Evolutionary conservation across 352 stramenopile genomes (phyloP), one percentile per base, ranked within the genome.

Genomic region (Globisporangium splendens): DNA sequence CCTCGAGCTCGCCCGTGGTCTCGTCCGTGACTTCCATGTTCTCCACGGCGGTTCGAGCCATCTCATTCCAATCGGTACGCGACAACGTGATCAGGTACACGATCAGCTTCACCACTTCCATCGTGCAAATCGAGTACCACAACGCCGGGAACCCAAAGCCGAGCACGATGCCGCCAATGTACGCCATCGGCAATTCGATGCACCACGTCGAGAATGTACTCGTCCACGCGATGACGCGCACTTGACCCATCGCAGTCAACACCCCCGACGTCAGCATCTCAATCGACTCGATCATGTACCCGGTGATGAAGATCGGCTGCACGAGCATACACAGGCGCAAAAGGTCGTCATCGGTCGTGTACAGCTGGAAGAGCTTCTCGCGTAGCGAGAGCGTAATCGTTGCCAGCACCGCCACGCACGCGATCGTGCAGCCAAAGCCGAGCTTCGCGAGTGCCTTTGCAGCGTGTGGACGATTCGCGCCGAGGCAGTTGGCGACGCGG

Each of bases 251-350:
- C 38, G 63, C 77, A 14, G 70, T 78, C 0, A 87, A 55, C 13
- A 87, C 60, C 0, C 72, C 69, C 6, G 71, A 65, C 33, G 70
- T 72, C 2, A 83, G 53, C 35, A 87, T 83, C 52, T 87, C 77
- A 10, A 85, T 60, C 3, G 77, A 87, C 56, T 87, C 74, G 51
- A 87, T 70, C 57, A 83, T 76, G 62, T 73, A 84, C 22, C 65
- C 70, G 20, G 69, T 69, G 22, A 87, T 73, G 59, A 87, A 85
- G 46, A 87, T 74, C 2, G 77, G 77, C 39, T 81, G 64, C 3
- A 83, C 75, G 18, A 80, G 42, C 61, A 84, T 72, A n/a, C 74
- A 82, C 46, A 85, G 41, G 49, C 75, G 60, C 46, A 88, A 58
- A 14, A 88, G 60, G 21, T 60, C 58, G 38, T 74, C 64, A 31